Evolutionary conservation across 169 alveolate species (phyloP).

Genomic region (Eimeria falciformis): DNA sequence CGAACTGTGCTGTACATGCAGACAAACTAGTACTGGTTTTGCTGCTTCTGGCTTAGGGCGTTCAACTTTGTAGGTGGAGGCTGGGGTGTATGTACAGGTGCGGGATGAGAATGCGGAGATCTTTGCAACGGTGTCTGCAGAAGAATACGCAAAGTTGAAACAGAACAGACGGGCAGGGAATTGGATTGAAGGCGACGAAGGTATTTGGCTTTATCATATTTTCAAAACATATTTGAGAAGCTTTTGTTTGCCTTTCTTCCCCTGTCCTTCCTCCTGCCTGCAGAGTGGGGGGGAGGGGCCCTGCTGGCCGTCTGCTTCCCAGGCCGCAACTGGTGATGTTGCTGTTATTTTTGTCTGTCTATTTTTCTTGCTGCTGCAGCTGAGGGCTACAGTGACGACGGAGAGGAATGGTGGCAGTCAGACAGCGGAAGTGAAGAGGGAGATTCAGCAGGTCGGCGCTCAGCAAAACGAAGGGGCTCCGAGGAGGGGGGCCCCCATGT

Average conservation of each 20-base stretch:
- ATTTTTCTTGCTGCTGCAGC: neutral
- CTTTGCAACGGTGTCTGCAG: slow-evolving; percentile 48
- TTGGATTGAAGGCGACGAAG: slow-evolving; percentile 68
- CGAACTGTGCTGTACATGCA: neutral
- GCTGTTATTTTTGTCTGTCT: neutral
- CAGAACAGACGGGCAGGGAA: slow-evolving; percentile 57
- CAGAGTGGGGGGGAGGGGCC: neutral
- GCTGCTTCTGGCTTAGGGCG: neutral
- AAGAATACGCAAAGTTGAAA: slow-evolving; percentile 62
- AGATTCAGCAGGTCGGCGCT: neutral
- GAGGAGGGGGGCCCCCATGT: slow-evolving; percentile 5
- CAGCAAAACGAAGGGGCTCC: neutral
- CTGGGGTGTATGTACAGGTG: slow-evolving; percentile 6
- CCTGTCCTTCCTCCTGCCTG: neutral
- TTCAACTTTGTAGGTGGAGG: no score
- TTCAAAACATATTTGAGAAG: no score
- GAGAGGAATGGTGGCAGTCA: slow-evolving; percentile 76
- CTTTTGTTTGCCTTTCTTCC: neutral
- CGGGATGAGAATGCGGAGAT: slow-evolving; percentile 63
- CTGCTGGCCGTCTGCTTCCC: no score
- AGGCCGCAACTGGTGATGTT: no score
- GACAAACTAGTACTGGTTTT: neutral
- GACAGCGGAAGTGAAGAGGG: slow-evolving; percentile 23
- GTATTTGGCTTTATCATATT: neutral
- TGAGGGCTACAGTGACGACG: slow-evolving; percentile 76